phyloP scores from a whole-genome alignment of 2,329 filamentous ascomycete species.

The Aspergillus neotritici region DNA sequence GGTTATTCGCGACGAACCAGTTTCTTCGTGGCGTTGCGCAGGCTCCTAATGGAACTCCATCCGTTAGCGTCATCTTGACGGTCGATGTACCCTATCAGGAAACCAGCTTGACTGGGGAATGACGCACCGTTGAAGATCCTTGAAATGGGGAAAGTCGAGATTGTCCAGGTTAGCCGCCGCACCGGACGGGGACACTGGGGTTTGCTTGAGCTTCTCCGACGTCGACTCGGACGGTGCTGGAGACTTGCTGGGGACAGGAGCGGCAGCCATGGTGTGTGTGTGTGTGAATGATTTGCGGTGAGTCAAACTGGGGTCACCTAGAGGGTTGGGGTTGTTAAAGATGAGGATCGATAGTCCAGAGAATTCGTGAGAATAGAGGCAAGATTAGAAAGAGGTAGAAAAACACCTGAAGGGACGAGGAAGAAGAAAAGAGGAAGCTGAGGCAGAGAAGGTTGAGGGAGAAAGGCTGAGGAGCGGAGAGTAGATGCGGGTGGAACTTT shows the following conservation, averaged over 20 bases:
- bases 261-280: slow-evolving; percentile 53
- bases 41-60: slow-evolving; percentile 54
- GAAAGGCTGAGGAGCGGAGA: slow-evolving; percentile 13
- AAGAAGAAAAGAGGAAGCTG: slow-evolving; percentile 7
- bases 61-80: slow-evolving; percentile 13
- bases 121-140: slow-evolving; percentile 81
- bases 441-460: slow-evolving; percentile 3
- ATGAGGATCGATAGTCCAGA: slow-evolving; percentile 7
- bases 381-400: slow-evolving; percentile 7
- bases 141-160: slow-evolving; percentile 72
- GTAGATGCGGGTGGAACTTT: slow-evolving; percentile 31
- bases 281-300: not conserved
- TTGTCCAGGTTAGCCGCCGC: slow-evolving; percentile 55
- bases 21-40: slow-evolving; percentile 92
- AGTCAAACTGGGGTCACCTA: not conserved
- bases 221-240: slow-evolving; percentile 58
- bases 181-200: slow-evolving; percentile 38
- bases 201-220: slow-evolving; percentile 61
- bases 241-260: slow-evolving; percentile 58
- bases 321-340: slow-evolving; percentile 1
- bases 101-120: not conserved
- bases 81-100: too few relatives aligned
- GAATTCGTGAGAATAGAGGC: not conserved
- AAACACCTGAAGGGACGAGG: not conserved
- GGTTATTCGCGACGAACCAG: slow-evolving; percentile 56